Evolutionary conservation across 192 early-diverging fungal genomes (phyloP).

Genomic region (Piromyces finnis): DNA sequence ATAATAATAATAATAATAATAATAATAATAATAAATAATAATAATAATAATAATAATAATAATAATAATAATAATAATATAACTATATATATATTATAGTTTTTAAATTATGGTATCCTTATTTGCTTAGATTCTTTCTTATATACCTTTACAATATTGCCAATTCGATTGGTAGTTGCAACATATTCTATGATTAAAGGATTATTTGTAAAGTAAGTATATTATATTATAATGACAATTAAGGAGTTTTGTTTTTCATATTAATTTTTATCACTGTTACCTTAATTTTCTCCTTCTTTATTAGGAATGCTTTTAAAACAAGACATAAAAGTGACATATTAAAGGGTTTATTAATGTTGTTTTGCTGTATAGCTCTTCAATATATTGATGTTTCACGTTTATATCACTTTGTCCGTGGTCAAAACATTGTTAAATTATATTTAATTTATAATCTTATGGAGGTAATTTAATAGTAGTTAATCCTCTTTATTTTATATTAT

Average conservation of each 20-base stretch:
- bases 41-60: neutral
- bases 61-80: neutral
- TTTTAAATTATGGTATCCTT: slow-evolving; percentile 76
- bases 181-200: slow-evolving; percentile 17
- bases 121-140: slow-evolving; percentile 91
- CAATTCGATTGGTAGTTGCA: slow-evolving; percentile 63
- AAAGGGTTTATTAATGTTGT: slow-evolving; percentile 60
- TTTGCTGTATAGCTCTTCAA: slow-evolving; percentile 57
- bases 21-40: neutral
- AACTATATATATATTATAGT: slow-evolving; percentile 11
- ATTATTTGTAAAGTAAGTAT: slow-evolving; percentile 11
- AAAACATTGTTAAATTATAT: slow-evolving; percentile 89
- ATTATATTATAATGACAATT: neutral
- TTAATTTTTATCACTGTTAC: neutral
- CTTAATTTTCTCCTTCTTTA: neutral
- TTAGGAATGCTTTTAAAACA: slow-evolving; percentile 27
- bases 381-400: slow-evolving; percentile 70
- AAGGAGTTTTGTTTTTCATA: neutral
- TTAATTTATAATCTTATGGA: slow-evolving; percentile 94
- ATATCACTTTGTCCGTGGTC: slow-evolving; percentile 91
- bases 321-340: slow-evolving; percentile 81
- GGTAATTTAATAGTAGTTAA: too few species aligned
- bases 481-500: too few species aligned
- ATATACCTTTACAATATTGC: slow-evolving; percentile 86
- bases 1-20: too few species aligned